Evolutionary conservation across 2,329 filamentous ascomycete species (phyloP).

Genomic region (Botryotinia globosa): DNA sequence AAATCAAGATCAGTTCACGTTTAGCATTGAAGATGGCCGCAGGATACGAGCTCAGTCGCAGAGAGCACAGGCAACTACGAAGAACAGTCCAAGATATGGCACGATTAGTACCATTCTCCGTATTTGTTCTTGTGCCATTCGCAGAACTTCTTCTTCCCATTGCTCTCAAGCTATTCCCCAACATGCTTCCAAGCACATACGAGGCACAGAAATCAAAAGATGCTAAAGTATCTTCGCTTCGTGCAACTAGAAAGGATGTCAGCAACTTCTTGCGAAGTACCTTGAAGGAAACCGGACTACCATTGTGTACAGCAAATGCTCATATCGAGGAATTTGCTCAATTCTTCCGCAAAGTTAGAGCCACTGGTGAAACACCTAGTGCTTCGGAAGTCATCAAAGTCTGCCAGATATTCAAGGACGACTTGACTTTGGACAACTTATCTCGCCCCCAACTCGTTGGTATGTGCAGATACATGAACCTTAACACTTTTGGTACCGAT

Average conservation of each 20-base stretch:
- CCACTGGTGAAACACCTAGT: constrained; percentile 86
- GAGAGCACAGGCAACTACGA: constrained; percentile 89
- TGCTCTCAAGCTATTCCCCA: constrained; percentile 92
- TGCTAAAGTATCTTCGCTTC: constrained; percentile 75
- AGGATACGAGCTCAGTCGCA: constrained; percentile 90
- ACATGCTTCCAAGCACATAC: constrained; percentile 94
- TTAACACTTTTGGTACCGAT: constrained; percentile 95
- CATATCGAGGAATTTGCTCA: constrained; percentile 92
- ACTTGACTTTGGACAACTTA: constrained; percentile 93
- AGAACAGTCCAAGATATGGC: constrained; percentile 91
- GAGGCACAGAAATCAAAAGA: constrained; percentile 90
- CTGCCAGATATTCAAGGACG: constrained; percentile 98
- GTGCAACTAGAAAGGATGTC: constrained; percentile 88
- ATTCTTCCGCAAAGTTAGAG: constrained; percentile 94
- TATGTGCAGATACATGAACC: constrained; percentile 98
- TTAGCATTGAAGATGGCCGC: constrained; percentile 96
- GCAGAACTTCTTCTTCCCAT: constrained; percentile 89
- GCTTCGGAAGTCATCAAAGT: constrained; percentile 94
- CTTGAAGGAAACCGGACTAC: constrained; percentile 87
- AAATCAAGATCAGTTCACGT: constrained; percentile 88
- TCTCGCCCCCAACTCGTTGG: constrained; percentile 93
- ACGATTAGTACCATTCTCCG: constrained; percentile 89
- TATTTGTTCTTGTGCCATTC: constrained; percentile 96
- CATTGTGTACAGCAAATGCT: constrained; percentile 76
- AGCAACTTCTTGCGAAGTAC: constrained; percentile 86